These are phyloP conservation scores for Chytriomyces hyalinus DNA, from an alignment of 192 early-diverging fungal species.

Conservation along the genomic window DNA sequence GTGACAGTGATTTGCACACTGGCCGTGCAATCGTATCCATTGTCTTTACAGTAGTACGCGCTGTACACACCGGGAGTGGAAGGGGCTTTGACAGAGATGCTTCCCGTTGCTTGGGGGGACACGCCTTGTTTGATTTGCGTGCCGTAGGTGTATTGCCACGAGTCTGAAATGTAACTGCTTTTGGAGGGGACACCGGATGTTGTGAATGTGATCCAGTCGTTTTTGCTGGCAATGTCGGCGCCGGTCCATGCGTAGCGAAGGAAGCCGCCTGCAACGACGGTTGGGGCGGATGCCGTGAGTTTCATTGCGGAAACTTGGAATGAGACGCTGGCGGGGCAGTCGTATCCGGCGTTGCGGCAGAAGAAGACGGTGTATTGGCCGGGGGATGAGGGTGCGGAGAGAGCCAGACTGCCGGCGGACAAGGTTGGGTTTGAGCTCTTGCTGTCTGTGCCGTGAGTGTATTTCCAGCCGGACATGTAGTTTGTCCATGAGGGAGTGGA, in stretches of 20 bases:
- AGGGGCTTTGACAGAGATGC: slow-evolving; percentile 29
- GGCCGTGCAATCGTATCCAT: background rate
- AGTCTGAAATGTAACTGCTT: slow-evolving; percentile 8
- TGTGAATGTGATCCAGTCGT: slow-evolving; percentile 10
- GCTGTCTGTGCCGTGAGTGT: background rate
- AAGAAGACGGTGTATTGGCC: slow-evolving; percentile 7
- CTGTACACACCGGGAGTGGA: slow-evolving; percentile 22
- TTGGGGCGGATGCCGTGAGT: background rate
- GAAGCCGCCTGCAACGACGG: slow-evolving; percentile 8
- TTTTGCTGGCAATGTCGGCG: background rate
- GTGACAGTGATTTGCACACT: slow-evolving; percentile 2
- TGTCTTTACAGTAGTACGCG: slow-evolving; percentile 30
- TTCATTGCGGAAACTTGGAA: background rate
- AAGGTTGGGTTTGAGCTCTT: background rate
- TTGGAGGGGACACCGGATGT: background rate
- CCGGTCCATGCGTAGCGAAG: background rate
- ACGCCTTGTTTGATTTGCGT: background rate
- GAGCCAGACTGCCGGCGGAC: background rate
- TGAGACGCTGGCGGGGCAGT: background rate
- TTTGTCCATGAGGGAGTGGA: background rate
- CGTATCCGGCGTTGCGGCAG: slow-evolving; percentile 1
- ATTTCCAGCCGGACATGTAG: slow-evolving; percentile 9
- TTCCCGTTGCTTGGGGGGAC: background rate
- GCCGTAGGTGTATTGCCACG: slow-evolving; percentile 34
- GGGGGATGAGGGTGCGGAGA: background rate